These are phyloP conservation scores for Talaromyces sp. DNA, from an alignment of 2,329 filamentous ascomycete genomes.

Conservation along the genomic window DNA sequence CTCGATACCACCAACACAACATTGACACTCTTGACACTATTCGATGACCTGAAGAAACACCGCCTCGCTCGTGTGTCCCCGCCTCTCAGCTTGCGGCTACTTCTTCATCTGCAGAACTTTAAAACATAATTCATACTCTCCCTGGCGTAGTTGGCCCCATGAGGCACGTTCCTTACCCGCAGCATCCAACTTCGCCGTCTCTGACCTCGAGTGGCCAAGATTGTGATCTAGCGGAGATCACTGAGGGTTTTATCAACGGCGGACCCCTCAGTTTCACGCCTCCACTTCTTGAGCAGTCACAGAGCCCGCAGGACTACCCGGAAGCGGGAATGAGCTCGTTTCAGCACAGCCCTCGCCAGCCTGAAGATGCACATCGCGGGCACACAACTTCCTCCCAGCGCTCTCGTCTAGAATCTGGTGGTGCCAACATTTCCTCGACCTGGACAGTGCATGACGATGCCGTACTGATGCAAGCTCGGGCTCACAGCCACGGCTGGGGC, in stretches of 20 bases:
- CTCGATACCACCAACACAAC: not conserved
- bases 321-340: slow-evolving; percentile 5
- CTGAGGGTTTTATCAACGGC: slow-evolving; percentile 9
- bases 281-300: not conserved
- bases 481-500: slow-evolving; percentile 74
- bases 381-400: not conserved
- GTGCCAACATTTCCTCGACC: slow-evolving; percentile 38
- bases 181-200: slow-evolving; percentile 10
- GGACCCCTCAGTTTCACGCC: slow-evolving; percentile 8
- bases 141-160: slow-evolving; percentile 7
- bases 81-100: not conserved
- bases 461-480: slow-evolving; percentile 63
- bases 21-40: not conserved
- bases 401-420: not conserved
- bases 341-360: not conserved
- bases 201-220: slow-evolving; percentile 9
- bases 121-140: not conserved
- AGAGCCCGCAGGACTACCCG: not conserved
- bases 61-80: not conserved
- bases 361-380: not conserved
- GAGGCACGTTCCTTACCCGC: slow-evolving; percentile 6
- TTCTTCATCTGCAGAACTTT: not conserved
- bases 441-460: slow-evolving; percentile 74
- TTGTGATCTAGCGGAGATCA: slow-evolving; percentile 12
- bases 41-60: not conserved